A percentile compares a stretch with the other conserved stretches of the same genome.
These are phyloP conservation scores for Salinomyces thailandicus DNA, from an alignment of 2,329 filamentous ascomycete genomes.

Conservation along the genomic window DNA sequence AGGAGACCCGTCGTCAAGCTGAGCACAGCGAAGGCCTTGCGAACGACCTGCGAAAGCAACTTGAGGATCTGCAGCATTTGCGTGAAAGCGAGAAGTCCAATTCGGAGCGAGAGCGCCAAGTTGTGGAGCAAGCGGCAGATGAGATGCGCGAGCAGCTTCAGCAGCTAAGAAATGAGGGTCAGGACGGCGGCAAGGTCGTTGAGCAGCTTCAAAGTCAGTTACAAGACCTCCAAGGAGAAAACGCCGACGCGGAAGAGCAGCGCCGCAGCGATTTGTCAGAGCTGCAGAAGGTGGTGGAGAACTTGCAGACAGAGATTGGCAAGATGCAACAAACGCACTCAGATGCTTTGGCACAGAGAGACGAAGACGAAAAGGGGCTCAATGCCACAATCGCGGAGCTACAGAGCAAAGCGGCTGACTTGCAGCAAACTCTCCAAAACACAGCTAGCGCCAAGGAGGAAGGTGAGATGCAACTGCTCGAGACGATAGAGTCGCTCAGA, in stretches of 20 bases:
- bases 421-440: slow-evolving; percentile 14
- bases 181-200: slow-evolving; percentile 11
- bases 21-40: slow-evolving; percentile 6
- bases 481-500: slow-evolving; percentile 8
- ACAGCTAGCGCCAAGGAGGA: slow-evolving; percentile 8
- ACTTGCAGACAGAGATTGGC: slow-evolving; percentile 11
- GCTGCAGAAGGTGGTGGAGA: slow-evolving; percentile 8
- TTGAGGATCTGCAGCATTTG: slow-evolving; percentile 5
- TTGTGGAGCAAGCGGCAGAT: slow-evolving; percentile 4
- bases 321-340: slow-evolving; percentile 3
- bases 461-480: slow-evolving; percentile 7
- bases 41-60: slow-evolving; percentile 6
- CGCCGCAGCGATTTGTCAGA: slow-evolving; percentile 9
- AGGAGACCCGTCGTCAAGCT: slow-evolving; percentile 6
- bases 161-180: slow-evolving; percentile 16
- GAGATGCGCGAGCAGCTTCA: slow-evolving; percentile 13
- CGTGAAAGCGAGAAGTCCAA: slow-evolving; percentile 4
- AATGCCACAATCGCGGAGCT: slow-evolving; percentile 8
- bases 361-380: slow-evolving; percentile 3
- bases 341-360: background rate
- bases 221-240: background rate
- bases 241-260: slow-evolving; percentile 1
- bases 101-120: background rate
- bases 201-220: slow-evolving; percentile 12
- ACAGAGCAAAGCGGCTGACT: slow-evolving; percentile 7